A percentile compares a stretch with the other conserved stretches of the same genome.
phyloP scores from a whole-genome alignment of 768 basidiomycete genomes.

The Hysterangium stoloniferum region DNA sequence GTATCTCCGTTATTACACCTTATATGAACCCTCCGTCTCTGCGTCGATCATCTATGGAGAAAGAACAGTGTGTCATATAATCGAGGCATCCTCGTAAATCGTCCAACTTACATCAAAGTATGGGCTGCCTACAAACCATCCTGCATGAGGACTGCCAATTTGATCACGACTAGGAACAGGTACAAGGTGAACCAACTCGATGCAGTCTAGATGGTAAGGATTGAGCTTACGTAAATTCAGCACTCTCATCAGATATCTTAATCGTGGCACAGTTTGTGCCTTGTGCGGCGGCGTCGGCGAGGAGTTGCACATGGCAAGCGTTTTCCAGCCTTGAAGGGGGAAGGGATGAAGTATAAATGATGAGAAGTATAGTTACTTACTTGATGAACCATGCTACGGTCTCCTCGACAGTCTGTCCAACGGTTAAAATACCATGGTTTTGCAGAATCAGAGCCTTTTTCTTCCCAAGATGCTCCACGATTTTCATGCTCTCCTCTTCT shows the following conservation, averaged over 20 bases:
- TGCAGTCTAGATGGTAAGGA: background rate
- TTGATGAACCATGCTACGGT: conserved; percentile 13
- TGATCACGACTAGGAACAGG: conserved; percentile 6
- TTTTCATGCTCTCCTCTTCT: conserved; percentile 28
- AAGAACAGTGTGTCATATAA: background rate
- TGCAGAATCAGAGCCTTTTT: conserved; percentile 14
- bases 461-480: conserved; percentile 10
- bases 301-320: conserved; percentile 39
- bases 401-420: conserved; percentile 10
- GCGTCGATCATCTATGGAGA: background rate
- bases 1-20: no score
- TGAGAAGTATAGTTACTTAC: conserved; percentile 7
- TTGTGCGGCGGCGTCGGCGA: conserved; percentile 35
- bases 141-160: conserved; percentile 2
- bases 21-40: background rate
- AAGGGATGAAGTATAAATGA: background rate
- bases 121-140: conserved; percentile 8
- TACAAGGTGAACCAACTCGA: background rate
- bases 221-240: conserved; percentile 16
- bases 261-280: conserved; percentile 16
- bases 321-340: conserved; percentile 23
- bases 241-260: conserved; percentile 21
- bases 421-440: conserved; percentile 14
- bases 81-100: background rate
- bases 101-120: conserved; percentile 11